Conservation (phyloP, 2,329 filamentous ascomycete species). For the Ramularia collo-cygni region DNA sequence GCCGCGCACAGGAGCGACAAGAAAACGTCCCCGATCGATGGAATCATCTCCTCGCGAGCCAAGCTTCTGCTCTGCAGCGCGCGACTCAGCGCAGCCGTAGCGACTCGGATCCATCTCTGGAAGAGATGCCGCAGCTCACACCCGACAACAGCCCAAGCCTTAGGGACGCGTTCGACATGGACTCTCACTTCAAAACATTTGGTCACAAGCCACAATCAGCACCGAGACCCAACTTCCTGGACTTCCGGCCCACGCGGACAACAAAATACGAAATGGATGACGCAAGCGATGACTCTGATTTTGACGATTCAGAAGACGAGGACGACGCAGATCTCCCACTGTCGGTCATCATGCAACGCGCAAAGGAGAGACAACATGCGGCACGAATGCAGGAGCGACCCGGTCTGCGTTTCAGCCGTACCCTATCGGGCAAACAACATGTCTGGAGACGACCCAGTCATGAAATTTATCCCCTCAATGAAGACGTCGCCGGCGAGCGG, state of each 20-base stretch:
- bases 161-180: slow-evolving; percentile 24
- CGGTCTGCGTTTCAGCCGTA: slow-evolving; percentile 23
- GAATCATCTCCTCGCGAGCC: slow-evolving; percentile 20
- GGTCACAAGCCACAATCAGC: neutral
- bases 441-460: slow-evolving; percentile 26
- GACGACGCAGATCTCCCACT: slow-evolving; percentile 23
- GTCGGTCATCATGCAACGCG: slow-evolving; percentile 21
- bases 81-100: slow-evolving; percentile 19
- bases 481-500: slow-evolving; percentile 23
- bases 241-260: slow-evolving; percentile 9
- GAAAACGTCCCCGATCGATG: slow-evolving; percentile 20
- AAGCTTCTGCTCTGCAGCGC: slow-evolving; percentile 22
- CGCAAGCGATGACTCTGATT: slow-evolving; percentile 12
- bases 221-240: slow-evolving; percentile 16
- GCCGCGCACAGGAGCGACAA: slow-evolving; percentile 20
- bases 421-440: slow-evolving; percentile 27
- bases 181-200: slow-evolving; percentile 10
- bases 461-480: slow-evolving; percentile 23
- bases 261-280: slow-evolving; percentile 10
- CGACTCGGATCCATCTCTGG: slow-evolving; percentile 9
- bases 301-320: slow-evolving; percentile 15
- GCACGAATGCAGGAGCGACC: slow-evolving; percentile 22
- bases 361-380: slow-evolving; percentile 12
- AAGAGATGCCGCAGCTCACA: slow-evolving; percentile 25
- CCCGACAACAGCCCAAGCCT: slow-evolving; percentile 28